These are phyloP conservation scores for Fusarium agapanthi DNA, from an alignment of 2,329 filamentous ascomycete genomes.

Conservation along the genomic window DNA sequence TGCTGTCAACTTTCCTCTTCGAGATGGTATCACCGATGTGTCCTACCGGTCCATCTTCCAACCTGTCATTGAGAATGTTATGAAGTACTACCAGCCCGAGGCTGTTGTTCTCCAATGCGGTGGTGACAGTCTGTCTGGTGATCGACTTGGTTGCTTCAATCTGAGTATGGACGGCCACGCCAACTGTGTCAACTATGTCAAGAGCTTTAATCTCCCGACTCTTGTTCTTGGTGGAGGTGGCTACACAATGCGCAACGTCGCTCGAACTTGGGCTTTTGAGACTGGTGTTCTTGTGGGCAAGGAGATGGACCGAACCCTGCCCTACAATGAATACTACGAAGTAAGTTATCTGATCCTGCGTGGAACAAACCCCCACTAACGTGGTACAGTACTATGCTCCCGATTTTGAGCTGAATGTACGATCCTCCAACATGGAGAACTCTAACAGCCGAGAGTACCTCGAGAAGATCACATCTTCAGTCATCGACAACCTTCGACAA, in stretches of 20 bases:
- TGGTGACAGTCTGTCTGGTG: constrained; percentile 92
- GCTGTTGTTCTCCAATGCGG: constrained; percentile 97
- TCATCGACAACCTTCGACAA: constrained; percentile 87
- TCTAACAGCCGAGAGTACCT: constrained; percentile 86
- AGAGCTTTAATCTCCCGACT: constrained; percentile 83
- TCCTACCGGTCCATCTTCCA: constrained; percentile 93
- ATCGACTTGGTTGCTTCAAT: constrained; percentile 96
- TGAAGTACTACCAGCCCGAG: constrained; percentile 87
- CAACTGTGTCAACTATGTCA: constrained; percentile 92
- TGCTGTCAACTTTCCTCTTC: constrained; percentile 88
- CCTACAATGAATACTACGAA: constrained; percentile 96
- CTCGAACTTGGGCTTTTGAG: constrained; percentile 96
- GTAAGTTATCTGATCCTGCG: constrained; percentile 53
- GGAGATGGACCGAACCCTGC: constrained; percentile 81
- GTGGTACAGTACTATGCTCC: constrained; percentile 82
- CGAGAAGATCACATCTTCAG: constrained; percentile 80
- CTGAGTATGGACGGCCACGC: constrained; percentile 96
- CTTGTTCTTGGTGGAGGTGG: constrained; percentile 95
- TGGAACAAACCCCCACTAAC: constrained; percentile 33
- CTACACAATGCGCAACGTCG: constrained; percentile 97
- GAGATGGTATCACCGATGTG: constrained; percentile 89
- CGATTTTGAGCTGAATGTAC: constrained; percentile 90
- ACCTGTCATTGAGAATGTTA: constrained; percentile 85
- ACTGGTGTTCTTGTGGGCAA: constrained; percentile 89
- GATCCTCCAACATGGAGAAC: constrained; percentile 89